Evolutionary conservation across 1,139 yeast genomes (phyloP).

Genomic region (Pichia terricola): DNA sequence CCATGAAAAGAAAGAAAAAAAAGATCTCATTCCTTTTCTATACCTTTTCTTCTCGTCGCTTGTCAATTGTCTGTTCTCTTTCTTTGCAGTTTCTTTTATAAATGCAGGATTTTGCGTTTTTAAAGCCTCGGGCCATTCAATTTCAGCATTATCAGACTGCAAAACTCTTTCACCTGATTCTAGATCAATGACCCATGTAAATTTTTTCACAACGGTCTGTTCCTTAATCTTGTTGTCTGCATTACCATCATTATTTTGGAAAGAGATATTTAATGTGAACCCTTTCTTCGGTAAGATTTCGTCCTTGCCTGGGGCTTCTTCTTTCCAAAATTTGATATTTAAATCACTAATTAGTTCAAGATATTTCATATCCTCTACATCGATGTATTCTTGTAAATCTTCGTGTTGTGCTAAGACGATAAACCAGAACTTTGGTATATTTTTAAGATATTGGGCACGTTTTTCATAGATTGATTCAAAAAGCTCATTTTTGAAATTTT

Average conservation of each 20-base stretch:
- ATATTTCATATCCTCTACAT: conserved; percentile 59
- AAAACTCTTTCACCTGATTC: conserved; percentile 46
- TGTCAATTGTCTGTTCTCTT: conserved; percentile 10
- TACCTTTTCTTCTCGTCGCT: conserved; percentile 50
- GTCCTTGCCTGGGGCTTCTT: conserved; percentile 13
- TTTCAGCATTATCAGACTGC: conserved; percentile 35
- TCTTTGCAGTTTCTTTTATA: conserved; percentile 32
- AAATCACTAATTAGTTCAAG: conserved; percentile 52
- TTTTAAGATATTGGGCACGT: conserved; percentile 36
- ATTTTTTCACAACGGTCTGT: conserved; percentile 48
- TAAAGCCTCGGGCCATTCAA: conserved; percentile 54
- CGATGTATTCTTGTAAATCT: conserved; percentile 62
- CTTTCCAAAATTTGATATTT: conserved; percentile 20
- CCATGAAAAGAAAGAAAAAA: conserved; percentile 70
- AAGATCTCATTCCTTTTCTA: conserved; percentile 61
- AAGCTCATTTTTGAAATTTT: conserved; percentile 35
- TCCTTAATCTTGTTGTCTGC: conserved; percentile 29
- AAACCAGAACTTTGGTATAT: conserved; percentile 67
- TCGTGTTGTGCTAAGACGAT: conserved; percentile 67
- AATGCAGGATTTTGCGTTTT: conserved; percentile 41
- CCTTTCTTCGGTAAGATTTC: conserved; percentile 33
- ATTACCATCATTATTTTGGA: conserved; percentile 29
- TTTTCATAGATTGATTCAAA: conserved; percentile 42
- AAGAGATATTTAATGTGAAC: conserved; percentile 48
- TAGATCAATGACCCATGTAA: conserved; percentile 32